Evolutionary conservation across 495 filamentous ascomycete species (phyloP).

Genomic region (Schizothecium vesticola): DNA sequence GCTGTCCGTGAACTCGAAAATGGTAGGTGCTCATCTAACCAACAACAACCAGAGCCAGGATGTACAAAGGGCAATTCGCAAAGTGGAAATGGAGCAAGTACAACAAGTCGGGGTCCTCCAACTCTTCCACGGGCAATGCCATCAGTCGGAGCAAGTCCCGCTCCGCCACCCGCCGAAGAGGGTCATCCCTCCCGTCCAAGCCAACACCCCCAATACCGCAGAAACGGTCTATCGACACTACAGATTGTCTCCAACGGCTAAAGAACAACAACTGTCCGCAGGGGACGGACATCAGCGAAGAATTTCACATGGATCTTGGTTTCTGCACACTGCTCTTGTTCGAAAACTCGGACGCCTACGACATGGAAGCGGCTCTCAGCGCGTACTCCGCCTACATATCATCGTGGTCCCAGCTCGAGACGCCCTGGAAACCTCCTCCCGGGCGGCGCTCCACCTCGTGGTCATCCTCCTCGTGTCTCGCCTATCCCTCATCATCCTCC

Average conservation of each 20-base stretch:
- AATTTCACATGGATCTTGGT: not conserved
- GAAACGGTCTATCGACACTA: not conserved
- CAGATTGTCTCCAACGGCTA: not conserved
- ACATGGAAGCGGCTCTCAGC: conserved; percentile 6
- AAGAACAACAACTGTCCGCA: not conserved
- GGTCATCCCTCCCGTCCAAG: not conserved
- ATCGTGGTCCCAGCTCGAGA: conserved; percentile 4
- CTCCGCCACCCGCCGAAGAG: not conserved
- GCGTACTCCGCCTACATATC: conserved; percentile 16
- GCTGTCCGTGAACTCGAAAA: not conserved
- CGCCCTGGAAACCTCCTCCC: conserved; percentile 8
- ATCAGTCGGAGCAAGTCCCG: not conserved
- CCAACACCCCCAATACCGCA: not conserved
- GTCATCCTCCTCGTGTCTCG: conserved; percentile 15
- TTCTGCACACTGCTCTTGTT: conserved; percentile 1
- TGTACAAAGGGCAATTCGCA: conserved; percentile 35
- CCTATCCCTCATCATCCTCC: conserved; percentile 4
- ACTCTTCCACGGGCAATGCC: conserved; percentile 3
- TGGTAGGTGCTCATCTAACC: not conserved
- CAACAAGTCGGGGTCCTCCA: conserved; percentile 21
- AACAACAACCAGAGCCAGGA: conserved; percentile 21
- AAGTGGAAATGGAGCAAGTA: conserved; percentile 36
- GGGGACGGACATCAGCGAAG: not conserved
- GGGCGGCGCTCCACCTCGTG: not conserved
- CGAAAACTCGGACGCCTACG: conserved; percentile 6